phyloP scores from a whole-genome alignment of 2,329 filamentous ascomycete genomes.

The Aspergillus sergii region DNA sequence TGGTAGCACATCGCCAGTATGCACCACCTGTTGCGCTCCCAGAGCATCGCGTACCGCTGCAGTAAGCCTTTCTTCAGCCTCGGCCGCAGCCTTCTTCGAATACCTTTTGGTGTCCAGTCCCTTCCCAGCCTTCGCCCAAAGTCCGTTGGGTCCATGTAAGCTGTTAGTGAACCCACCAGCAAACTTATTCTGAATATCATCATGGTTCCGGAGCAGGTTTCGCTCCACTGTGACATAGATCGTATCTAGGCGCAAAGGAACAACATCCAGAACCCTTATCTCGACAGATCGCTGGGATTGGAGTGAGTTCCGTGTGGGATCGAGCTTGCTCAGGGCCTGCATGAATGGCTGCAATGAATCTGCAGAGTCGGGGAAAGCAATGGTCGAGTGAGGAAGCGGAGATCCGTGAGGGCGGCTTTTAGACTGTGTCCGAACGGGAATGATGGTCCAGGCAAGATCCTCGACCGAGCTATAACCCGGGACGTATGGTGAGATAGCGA shows the following conservation, averaged over 20 bases:
- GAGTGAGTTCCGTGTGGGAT: conserved; percentile 73
- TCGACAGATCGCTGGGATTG: conserved; percentile 78
- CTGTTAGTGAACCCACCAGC: conserved; percentile 61
- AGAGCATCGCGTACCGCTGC: conserved; percentile 74
- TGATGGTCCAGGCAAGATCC: conserved; percentile 77
- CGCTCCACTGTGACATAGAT: conserved; percentile 86
- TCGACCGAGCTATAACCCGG: conserved; percentile 50
- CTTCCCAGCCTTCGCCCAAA: conserved; percentile 38
- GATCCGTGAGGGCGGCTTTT: conserved; percentile 54
- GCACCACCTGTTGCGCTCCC: conserved; percentile 72
- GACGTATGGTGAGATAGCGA: conserved; percentile 51
- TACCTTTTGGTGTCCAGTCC: conserved; percentile 33
- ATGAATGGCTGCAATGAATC: conserved; percentile 79
- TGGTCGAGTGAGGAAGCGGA: conserved; percentile 71
- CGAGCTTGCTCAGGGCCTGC: conserved; percentile 69
- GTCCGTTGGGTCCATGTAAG: conserved; percentile 42
- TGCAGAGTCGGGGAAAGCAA: conserved; percentile 74
- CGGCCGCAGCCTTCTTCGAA: conserved; percentile 37
- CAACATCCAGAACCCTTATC: conserved; percentile 78
- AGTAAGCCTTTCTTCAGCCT: conserved; percentile 62
- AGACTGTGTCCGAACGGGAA: conserved; percentile 67
- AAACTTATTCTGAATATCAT: conserved; percentile 82
- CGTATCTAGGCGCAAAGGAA: conserved; percentile 77
- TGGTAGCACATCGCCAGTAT: conserved; percentile 80
- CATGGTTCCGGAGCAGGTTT: conserved; percentile 75